phyloP scores from a whole-genome alignment of 768 basidiomycete species.

The Pleurotus sapidus region DNA sequence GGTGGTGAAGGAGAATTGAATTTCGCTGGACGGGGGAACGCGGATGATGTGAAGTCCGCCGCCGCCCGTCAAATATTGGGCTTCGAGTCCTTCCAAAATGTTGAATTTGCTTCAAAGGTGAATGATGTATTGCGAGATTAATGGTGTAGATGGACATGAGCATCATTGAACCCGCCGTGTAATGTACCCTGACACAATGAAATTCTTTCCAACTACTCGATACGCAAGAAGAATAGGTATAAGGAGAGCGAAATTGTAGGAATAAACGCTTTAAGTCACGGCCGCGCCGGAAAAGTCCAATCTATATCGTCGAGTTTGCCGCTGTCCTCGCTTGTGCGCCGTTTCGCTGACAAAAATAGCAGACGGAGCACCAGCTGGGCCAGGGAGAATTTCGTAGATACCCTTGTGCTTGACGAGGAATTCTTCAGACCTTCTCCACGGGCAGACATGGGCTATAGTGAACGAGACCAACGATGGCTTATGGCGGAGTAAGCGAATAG shows the following conservation, averaged over 20 bases:
- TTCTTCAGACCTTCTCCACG: constrained; percentile 5
- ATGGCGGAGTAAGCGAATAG: not conserved
- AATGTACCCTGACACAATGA: too few relatives aligned
- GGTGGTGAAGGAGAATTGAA: constrained; percentile 48
- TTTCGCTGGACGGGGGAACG: constrained; percentile 35
- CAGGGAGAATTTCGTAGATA: not conserved
- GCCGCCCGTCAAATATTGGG: constrained; percentile 40
- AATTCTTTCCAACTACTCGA: too few relatives aligned
- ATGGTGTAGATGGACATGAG: not conserved
- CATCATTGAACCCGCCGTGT: not conserved
- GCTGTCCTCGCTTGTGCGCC: not conserved
- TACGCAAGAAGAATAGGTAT: too few relatives aligned
- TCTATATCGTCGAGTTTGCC: not conserved
- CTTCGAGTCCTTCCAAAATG: constrained; percentile 31
- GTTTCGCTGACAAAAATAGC: not conserved
- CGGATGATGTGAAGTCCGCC: constrained; percentile 26
- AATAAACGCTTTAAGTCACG: too few relatives aligned
- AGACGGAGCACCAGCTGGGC: not conserved
- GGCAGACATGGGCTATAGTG: constrained; percentile 2
- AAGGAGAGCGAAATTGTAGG: too few relatives aligned
- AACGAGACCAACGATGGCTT: not conserved
- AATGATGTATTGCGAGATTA: not conserved
- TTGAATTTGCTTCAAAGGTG: constrained; percentile 24
- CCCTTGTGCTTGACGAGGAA: constrained; percentile 3
- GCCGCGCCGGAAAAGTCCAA: not conserved